Base-by-base conservation (phyloP, 495 filamentous ascomycete genomes). In the Penicillium psychrofluorescens region DNA sequence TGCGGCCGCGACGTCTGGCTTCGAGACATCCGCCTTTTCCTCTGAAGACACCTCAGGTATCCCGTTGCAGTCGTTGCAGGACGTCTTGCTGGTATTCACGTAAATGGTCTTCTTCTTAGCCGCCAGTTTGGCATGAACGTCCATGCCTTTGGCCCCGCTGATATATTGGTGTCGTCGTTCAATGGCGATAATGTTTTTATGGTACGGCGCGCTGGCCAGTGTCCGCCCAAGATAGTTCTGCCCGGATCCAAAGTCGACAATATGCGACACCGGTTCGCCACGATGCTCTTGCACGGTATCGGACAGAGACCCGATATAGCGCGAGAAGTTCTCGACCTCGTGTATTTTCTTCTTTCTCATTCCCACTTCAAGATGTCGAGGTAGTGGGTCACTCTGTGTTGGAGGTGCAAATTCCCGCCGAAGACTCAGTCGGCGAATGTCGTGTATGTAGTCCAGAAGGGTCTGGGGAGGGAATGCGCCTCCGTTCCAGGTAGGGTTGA, bases 301-400 rank as follows among this genome's bases (percentile, higher is more conserved):
- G 33, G 64, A 62, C 11, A 74, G 57, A 29, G 62, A 56, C 49
- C 72, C 56, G 45, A 85, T 71, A 52, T 83, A 96, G 27, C 53
- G 62, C 33, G 81, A 75, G 49, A 84, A 83, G 54, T 82, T 68
- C 22, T 77, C 67, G 2, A 85, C 92, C 68, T 98, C 92, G 49
- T 98, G 94, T 12, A 88, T 75, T 62, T 98, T 98, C 64, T 98
- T 98, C 29, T 83, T 76, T 46, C 88, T 95, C 94, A 98, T 98
- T 13, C 92, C 92, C 5, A 94, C 76, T 0, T 86, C 78, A 16
- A 95, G 74, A 54, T 84, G 77, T 34, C 76, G 69, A 4, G 86
- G 77, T 12, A 94, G 34, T 11, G 61, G 7, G 50, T 71, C 11
- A 58, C 62, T 54, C 76, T 51, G 51, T 55, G 59, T 46, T 29